Evolutionary conservation across 129 eudicot species (phyloP).

Genomic region (Flaveria robusta): DNA sequence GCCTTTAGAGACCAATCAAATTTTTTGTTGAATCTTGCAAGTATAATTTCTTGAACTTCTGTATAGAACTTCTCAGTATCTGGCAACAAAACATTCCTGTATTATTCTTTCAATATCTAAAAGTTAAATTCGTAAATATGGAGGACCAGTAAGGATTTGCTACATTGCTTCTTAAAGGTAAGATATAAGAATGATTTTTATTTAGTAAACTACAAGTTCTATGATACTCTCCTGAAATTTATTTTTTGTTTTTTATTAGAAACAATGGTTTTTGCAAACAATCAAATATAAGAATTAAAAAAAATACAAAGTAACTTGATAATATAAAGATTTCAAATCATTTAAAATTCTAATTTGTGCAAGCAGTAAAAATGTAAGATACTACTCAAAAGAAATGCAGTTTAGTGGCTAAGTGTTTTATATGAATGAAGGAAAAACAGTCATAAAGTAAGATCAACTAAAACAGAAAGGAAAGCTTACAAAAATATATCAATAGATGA

Average conservation of each 20-base stretch:
- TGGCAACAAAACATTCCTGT: conserved; percentile 37
- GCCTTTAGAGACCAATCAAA: conserved; percentile 98
- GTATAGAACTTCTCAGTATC: conserved; percentile 96
- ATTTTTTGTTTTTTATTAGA: background rate
- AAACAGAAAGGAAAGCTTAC: background rate
- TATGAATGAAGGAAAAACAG: background rate
- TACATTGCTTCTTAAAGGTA: background rate
- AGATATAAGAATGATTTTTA: background rate
- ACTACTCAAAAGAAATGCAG: background rate
- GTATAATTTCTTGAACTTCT: conserved; percentile 91
- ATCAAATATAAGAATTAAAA: background rate
- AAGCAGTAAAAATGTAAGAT: background rate
- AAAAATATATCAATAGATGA: background rate
- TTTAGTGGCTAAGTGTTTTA: background rate
- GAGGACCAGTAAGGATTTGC: conserved; percentile 6
- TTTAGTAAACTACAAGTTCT: background rate
- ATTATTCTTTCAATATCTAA: conserved; percentile 8
- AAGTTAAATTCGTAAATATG: conserved; percentile 10
- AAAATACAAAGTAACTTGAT: background rate
- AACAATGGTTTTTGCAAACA: conserved; percentile 1
- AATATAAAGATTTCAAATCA: background rate
- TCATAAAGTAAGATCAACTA: background rate
- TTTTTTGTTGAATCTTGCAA: conserved; percentile 83
- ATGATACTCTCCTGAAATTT: background rate
- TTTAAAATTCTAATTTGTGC: background rate